Base-by-base conservation (phyloP, 2,329 filamentous ascomycete species). In the Ilyonectria robusta region DNA sequence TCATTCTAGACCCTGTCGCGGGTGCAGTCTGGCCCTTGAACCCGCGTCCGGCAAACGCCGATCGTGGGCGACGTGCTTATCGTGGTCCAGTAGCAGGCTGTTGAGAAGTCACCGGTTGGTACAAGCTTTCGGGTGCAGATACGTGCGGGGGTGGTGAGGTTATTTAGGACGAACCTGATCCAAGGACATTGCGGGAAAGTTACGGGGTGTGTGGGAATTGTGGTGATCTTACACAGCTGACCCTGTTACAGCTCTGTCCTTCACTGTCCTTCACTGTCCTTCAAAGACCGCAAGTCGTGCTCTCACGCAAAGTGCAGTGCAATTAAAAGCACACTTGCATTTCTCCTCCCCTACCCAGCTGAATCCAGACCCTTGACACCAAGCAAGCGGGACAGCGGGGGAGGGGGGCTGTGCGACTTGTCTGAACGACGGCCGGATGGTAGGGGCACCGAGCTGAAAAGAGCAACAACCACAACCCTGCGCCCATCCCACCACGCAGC, bases 1-100 rank as follows among this genome's bases (percentile, higher is more conserved):
- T 76, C 73, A 75, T 68, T 67, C 58, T 60, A 57, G 69, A 73
- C 67, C 70, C 66, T 71, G 72, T 63, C 56, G 31, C 37, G 40
- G 42, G 35, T 56, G 23, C 26, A 48, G 46, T 33, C 29, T 35
- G 29, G n/a, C 54, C 23, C n/a, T 33, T 46, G 37, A 26, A 44
- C 31, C 50, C 57, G 44, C 29, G 31, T 55, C 55, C 48, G 55
- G 62, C 23, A 40, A 35, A 23, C 37, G 62, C 62, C 57, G 51
- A 55, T 48, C 19, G 23, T 13, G 40, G 40, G 17, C 40, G 15
- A 6, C 8, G 40, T 57, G 35, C 59, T 66, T 66, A 60, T 65
- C 62, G 35, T 19, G 48, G 57, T n/a, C 29, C 62, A 59, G 62
- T 59, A 40, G 33, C 35, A 55, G 40, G 40, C 48, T 9, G 21